Evolutionary conservation across 179 eudicot genomes (phyloP), one percentile per base, ranked within the genome.

Genomic region (Carnegiea gigantea): DNA sequence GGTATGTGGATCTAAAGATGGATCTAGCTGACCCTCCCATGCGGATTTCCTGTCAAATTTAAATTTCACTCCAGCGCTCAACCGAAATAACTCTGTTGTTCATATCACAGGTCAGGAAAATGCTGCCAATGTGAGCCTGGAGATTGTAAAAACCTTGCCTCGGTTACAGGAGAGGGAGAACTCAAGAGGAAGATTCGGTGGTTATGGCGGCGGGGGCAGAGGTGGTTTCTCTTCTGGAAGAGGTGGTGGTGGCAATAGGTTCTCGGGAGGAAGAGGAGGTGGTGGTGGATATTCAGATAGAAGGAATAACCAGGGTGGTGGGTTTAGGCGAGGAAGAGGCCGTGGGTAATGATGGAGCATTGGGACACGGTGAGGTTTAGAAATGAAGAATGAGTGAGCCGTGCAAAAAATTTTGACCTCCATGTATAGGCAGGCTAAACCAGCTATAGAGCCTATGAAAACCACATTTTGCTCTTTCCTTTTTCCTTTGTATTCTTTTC

Each of bases 51-150:
- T 3, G 21, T 10, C 15, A 26, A 40, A n/a, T 51, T 6, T 23
- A 71, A 12, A 76, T 48, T 53, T 59, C 21, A 4, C 11, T 8
- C 15, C 44, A n/a, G 28, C 68, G 0, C 68, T 62, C 3, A 7
- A 62, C 60, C 18, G n/a, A 5, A 49, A 64, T 64, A n/a, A 43
- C 9, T n/a, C 21, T 2, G 40, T 84, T 28, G 24, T 13, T 46
- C n/a, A 72, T 74, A 75, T 28, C 4, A 68, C 88, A 95, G 97
- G 93, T 60, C 87, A 87, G 76, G 87, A 91, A 78, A 95, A 86
- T 87, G 95, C 97, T n/a, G 88, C 89, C 49, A 87, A 88, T 73
- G 92, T 90, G 83, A 95, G 88, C 79, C 77, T 95, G 71, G 91
- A 89, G 83, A 97, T 92, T 60, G 91, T 95, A 73, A 86, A 87